phyloP scores from a whole-genome alignment of 1,284 basidiomycete species.

The Amylostereum chailletii region DNA sequence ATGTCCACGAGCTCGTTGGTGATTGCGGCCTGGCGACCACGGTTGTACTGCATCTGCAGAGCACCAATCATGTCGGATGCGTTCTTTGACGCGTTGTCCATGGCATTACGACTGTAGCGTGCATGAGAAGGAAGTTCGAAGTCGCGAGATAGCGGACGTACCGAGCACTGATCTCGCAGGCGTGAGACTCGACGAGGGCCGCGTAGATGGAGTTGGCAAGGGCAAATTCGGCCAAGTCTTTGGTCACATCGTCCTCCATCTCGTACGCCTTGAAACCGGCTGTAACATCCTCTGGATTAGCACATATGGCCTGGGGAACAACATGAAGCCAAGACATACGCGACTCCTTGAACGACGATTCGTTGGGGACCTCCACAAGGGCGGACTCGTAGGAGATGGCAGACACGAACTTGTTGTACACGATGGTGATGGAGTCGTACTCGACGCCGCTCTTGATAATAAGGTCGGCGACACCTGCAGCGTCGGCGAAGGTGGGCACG shows the following conservation, averaged over 20 bases:
- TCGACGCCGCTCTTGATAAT: slow-evolving; percentile 81
- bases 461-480: slow-evolving; percentile 88
- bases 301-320: background rate
- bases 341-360: slow-evolving; percentile 71
- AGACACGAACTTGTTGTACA: slow-evolving; percentile 95
- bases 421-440: slow-evolving; percentile 83
- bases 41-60: slow-evolving; percentile 93
- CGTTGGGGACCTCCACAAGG: slow-evolving; percentile 73
- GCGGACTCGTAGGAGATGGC: slow-evolving; percentile 88
- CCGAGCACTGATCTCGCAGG: slow-evolving; percentile 89
- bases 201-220: slow-evolving; percentile 96
- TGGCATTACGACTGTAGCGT: slow-evolving; percentile 78
- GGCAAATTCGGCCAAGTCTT: slow-evolving; percentile 92
- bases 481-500: slow-evolving; percentile 96
- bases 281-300: slow-evolving; percentile 19
- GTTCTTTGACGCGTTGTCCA: slow-evolving; percentile 99
- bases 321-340: slow-evolving; percentile 35
- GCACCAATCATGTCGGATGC: slow-evolving; percentile 85
- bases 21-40: slow-evolving; percentile 98
- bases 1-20: slow-evolving; percentile 95
- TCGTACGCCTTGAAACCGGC: slow-evolving; percentile 89
- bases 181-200: slow-evolving; percentile 92
- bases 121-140: slow-evolving; percentile 8
- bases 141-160: slow-evolving; percentile 22
- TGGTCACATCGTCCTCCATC: slow-evolving; percentile 92